Base-by-base conservation (phyloP, 768 basidiomycete species). In the Amylocystis lapponica region DNA sequence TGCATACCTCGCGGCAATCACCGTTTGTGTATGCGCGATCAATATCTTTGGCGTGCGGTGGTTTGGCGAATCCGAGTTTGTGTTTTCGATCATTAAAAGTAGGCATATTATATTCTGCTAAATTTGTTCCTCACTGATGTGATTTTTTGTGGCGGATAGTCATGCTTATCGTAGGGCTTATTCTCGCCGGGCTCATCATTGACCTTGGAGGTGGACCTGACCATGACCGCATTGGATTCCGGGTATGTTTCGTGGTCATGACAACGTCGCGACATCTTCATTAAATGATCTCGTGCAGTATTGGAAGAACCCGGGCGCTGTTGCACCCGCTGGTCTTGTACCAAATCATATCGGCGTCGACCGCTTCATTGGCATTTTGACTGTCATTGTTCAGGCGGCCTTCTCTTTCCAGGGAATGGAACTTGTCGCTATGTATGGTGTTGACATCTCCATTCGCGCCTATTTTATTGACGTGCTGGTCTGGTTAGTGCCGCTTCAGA, bases 341-440 rank as follows among this genome's bases (percentile, higher is more conserved):
- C 57, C 60, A 2, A 54, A 53, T 2, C 36, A 59, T 33, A 25
- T 52, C 11, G 61, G 65, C 31, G 47, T 74, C 32, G 70, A 75
- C 43, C 57, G 61, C 17, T 70, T 71, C 58, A 52, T 73, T 17
- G 70, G 57, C 16, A 59, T 71, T 39, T 22, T 72, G 30, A 57
- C 62, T 25, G 71, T 71, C 3, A 48, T 77, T 45, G 67, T 76
- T 32, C 70, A 72, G 50, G 77, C 76, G 12, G 79, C 78, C 2
- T 92, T 86, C 71, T 86, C 86, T 5, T 83, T 80, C 67, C 78
- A 84, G 54, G 85, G 80, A 29, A 78, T 87, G 69, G 86, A 90
- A 56, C 64, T 85, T 31, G 79, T 88, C 29, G 78, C 79, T 21
- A 74, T 85, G 80, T 79, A 50, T 47, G 71, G 57, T 23, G 6